Evolutionary conservation across 352 stramenopile genomes (phyloP).

Genomic region (Albugo candida): DNA sequence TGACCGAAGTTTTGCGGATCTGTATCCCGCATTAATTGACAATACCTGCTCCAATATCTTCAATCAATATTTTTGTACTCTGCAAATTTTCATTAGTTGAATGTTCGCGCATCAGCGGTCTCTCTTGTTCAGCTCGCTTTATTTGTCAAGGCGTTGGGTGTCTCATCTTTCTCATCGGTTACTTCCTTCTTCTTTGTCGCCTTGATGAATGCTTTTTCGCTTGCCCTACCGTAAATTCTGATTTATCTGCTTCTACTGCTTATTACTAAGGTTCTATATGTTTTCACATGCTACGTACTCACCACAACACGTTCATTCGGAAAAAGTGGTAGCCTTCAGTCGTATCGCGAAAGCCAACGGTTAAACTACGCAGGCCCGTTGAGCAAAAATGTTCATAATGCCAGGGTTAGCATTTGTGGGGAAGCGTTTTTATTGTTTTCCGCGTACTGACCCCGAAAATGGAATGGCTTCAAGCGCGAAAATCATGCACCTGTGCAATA

Average conservation of each 20-base stretch:
- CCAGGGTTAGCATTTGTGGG: neutral
- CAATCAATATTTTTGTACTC: too few species aligned
- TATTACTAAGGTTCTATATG: neutral
- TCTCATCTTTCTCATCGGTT: neutral
- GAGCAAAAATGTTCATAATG: neutral
- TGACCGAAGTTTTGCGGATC: neutral
- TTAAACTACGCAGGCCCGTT: neutral
- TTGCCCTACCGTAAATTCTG: neutral
- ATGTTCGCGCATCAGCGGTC: neutral
- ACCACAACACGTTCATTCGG: neutral
- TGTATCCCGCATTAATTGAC: neutral
- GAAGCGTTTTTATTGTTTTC: neutral
- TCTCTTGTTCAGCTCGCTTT: neutral
- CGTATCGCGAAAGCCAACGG: slow-evolving; percentile 3
- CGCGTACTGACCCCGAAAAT: neutral
- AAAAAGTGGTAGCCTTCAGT: slow-evolving; percentile 8
- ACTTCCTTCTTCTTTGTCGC: neutral
- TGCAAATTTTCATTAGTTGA: neutral
- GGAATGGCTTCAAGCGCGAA: neutral
- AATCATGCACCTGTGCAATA: neutral
- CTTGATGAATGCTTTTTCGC: neutral
- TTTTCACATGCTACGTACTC: neutral
- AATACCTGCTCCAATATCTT: too few species aligned
- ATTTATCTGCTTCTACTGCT: neutral
- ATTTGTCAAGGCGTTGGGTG: neutral